phyloP scores from a whole-genome alignment of 192 early-diverging fungal species.

The Coemansia sp. region DNA sequence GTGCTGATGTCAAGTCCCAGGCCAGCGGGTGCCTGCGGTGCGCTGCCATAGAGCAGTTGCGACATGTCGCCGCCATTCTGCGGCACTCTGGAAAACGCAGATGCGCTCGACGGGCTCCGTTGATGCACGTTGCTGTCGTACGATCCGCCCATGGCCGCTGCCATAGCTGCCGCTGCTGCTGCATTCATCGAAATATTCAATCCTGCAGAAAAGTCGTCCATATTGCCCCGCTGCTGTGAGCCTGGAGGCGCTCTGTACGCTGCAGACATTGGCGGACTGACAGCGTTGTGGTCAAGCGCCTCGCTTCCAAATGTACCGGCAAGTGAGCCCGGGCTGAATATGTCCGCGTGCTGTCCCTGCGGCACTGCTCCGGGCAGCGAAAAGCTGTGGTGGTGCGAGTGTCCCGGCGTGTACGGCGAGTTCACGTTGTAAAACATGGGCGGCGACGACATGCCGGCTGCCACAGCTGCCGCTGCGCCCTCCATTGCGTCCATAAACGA shows the following conservation, averaged over 20 bases:
- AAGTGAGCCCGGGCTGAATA: slow-evolving; percentile 24
- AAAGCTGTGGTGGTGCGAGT: slow-evolving; percentile 44
- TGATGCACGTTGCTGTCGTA: slow-evolving; percentile 27
- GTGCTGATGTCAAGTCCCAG: slow-evolving; percentile 37
- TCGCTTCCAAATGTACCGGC: slow-evolving; percentile 22
- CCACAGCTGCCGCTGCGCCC: slow-evolving; percentile 39
- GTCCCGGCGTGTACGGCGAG: slow-evolving; percentile 39
- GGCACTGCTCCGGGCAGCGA: slow-evolving; percentile 29
- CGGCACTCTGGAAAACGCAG: slow-evolving; percentile 41
- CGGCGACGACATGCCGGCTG: slow-evolving; percentile 39
- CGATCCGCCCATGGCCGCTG: slow-evolving; percentile 24
- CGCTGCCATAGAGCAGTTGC: slow-evolving; percentile 26
- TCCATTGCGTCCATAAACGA: slow-evolving; percentile 63
- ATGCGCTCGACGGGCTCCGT: slow-evolving; percentile 26
- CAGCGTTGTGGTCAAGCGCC: slow-evolving; percentile 6
- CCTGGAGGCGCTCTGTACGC: slow-evolving; percentile 8
- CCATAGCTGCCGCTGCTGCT: slow-evolving; percentile 16
- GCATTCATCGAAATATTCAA: slow-evolving; percentile 52
- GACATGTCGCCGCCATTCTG: slow-evolving; percentile 21
- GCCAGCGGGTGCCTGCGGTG: slow-evolving; percentile 1
- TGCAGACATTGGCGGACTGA: slow-evolving; percentile 4
- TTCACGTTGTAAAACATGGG: slow-evolving; percentile 37
- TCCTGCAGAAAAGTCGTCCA: slow-evolving; percentile 42
- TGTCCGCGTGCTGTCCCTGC: slow-evolving; percentile 15
- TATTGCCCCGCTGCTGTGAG: background rate